Evolutionary conservation across 148 eudicot species (phyloP).

Genomic region (Spergularia marina): DNA sequence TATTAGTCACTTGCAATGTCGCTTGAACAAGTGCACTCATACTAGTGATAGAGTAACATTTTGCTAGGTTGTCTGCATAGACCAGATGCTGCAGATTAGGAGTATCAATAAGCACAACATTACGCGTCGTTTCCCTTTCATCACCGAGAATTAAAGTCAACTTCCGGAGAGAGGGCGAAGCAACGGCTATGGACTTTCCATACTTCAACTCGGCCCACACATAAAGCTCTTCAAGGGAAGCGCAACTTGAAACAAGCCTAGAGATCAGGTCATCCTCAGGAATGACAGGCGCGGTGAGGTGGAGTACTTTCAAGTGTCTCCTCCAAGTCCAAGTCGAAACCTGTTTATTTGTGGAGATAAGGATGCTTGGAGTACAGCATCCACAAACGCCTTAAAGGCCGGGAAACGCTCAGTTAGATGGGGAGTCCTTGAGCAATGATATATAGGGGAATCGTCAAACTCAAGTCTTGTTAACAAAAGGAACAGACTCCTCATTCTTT

Average conservation of each 20-base stretch:
- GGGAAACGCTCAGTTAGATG: no score
- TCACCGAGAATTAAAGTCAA: background rate
- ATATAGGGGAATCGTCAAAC: no score
- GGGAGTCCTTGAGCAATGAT: no score
- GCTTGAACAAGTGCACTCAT: slow-evolving; percentile 20
- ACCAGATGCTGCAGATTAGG: slow-evolving; percentile 22
- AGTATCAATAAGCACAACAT: slow-evolving; percentile 22
- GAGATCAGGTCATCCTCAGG: background rate
- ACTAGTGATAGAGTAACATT: slow-evolving; percentile 3
- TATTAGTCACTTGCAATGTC: no score
- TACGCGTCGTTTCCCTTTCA: no score
- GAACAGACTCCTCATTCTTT: no score
- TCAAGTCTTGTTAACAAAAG: no score
- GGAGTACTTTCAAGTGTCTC: slow-evolving; percentile 5
- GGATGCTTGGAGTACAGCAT: no score
- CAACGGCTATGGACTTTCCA: background rate
- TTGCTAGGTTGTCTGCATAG: background rate
- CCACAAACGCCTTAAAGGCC: no score
- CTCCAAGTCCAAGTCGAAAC: no score
- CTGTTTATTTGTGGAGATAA: no score
- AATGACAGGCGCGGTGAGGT: background rate
- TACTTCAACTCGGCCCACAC: no score
- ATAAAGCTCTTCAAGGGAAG: slow-evolving; percentile 24
- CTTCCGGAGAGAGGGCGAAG: slow-evolving; percentile 14
- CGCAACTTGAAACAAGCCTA: slow-evolving; percentile 20